Evolutionary conservation across 2,329 filamentous ascomycete species (phyloP).

Genomic region (Microcyclosporella mali): DNA sequence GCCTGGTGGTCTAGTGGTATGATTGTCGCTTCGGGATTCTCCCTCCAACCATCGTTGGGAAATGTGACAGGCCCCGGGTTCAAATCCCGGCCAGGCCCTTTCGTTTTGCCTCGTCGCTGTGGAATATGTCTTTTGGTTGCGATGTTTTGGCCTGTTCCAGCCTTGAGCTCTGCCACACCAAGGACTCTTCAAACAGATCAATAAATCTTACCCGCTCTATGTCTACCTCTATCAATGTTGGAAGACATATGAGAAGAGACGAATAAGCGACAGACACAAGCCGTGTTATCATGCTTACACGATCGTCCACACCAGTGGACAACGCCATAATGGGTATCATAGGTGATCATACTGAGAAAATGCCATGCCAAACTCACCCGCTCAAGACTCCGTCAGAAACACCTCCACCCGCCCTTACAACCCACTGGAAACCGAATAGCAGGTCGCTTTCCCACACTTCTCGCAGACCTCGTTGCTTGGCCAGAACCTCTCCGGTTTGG

Average conservation of each 20-base stretch:
- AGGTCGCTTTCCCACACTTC: conserved; percentile 10
- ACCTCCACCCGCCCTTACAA: neutral
- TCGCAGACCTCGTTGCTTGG: conserved; percentile 4
- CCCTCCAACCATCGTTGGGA: conserved; percentile 14
- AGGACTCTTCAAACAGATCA: no score
- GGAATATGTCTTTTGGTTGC: conserved; percentile 1
- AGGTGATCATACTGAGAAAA: neutral
- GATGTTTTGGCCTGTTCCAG: no score
- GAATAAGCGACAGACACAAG: no score
- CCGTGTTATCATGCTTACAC: no score
- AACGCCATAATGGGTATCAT: neutral
- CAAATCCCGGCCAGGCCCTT: conserved; percentile 15
- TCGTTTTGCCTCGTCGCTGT: neutral
- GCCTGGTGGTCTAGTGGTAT: conserved; percentile 16
- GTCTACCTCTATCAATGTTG: no score
- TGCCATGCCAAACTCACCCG: neutral
- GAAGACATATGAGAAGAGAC: no score
- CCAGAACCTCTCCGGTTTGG: neutral
- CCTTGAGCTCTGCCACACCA: no score
- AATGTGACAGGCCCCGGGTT: conserved; percentile 19
- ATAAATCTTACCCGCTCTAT: no score
- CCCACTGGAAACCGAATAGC: conserved; percentile 15
- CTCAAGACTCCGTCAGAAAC: neutral
- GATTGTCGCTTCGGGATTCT: conserved; percentile 22
- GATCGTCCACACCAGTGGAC: no score